Evolutionary conservation across 2,329 filamentous ascomycete species (phyloP).

Genomic region (Epichloe festucae): DNA sequence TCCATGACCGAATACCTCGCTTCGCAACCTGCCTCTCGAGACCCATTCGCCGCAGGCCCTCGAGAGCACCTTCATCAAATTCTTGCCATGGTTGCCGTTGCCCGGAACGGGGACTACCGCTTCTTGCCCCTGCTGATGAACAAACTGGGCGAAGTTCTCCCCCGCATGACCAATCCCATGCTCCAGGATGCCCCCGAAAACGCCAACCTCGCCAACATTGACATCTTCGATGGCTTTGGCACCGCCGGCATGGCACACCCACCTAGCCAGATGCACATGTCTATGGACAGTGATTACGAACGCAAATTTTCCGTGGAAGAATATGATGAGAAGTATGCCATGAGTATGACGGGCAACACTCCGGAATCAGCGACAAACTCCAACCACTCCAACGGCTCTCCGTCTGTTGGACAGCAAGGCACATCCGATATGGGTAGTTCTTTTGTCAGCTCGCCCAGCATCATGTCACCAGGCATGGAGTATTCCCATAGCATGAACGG

Average conservation of each 20-base stretch:
- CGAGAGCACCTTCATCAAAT: constrained; percentile 63
- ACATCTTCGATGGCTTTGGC: constrained; percentile 55
- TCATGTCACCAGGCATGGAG: constrained; percentile 41
- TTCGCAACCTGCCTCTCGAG: constrained; percentile 44
- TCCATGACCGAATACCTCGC: constrained; percentile 62
- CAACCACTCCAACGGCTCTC: constrained; percentile 17
- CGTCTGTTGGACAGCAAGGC: constrained; percentile 15
- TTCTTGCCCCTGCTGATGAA: constrained; percentile 65
- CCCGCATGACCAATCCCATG: constrained; percentile 43
- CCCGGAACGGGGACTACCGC: constrained; percentile 63
- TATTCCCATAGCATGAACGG: constrained; percentile 31
- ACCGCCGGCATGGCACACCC: constrained; percentile 48
- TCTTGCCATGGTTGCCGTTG: constrained; percentile 50
- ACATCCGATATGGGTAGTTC: constrained; percentile 30
- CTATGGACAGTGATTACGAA: constrained; percentile 35
- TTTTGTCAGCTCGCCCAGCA: constrained; percentile 38
- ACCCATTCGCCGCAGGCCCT: constrained; percentile 52
- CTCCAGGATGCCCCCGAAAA: constrained; percentile 46
- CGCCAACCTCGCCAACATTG: constrained; percentile 37
- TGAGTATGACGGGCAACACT: constrained; percentile 22
- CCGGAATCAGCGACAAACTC: constrained; percentile 21
- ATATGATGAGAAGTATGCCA: constrained; percentile 26
- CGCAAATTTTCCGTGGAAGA: constrained; percentile 31
- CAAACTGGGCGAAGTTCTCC: constrained; percentile 66
- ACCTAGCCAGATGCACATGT: constrained; percentile 26